Evolutionary conservation across 768 basidiomycete genomes (phyloP).

Genomic region (Dacryopinax primogenitus): DNA sequence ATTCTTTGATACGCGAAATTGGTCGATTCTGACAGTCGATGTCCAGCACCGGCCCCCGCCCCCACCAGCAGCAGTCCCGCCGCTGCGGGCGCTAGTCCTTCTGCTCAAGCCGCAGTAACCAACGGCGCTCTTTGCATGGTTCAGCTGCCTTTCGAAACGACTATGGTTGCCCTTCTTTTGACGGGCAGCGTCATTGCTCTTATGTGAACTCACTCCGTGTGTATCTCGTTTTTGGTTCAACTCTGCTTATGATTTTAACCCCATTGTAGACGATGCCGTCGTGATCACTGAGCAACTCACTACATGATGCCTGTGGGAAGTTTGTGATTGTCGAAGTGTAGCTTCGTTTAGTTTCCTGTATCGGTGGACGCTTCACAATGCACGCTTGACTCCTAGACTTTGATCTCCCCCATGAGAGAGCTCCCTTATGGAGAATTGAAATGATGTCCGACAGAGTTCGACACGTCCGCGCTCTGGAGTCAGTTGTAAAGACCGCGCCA

Average conservation of each 20-base stretch:
- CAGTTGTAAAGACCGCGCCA: no score
- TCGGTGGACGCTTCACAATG: neutral
- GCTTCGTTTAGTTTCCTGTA: neutral
- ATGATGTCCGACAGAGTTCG: no score
- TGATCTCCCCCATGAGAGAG: no score
- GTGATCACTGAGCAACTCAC: no score
- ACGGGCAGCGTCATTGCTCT: constrained; percentile 1
- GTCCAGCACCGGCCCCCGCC: no score
- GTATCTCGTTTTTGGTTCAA: neutral
- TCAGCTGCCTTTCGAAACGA: neutral
- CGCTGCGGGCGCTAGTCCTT: neutral
- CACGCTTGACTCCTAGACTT: neutral
- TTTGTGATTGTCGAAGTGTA: neutral
- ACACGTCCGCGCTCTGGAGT: no score
- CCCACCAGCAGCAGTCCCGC: neutral
- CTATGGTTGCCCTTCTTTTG: neutral
- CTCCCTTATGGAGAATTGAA: no score
- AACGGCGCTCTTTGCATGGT: neutral
- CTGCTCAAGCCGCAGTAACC: neutral
- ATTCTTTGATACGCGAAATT: no score
- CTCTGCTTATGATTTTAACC: no score
- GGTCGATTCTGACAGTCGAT: no score
- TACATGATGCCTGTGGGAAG: no score
- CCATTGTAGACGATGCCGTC: no score
- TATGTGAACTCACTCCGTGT: neutral